Conservation (phyloP, 2,329 filamentous ascomycete species). For the Monilinia laxa region DNA sequence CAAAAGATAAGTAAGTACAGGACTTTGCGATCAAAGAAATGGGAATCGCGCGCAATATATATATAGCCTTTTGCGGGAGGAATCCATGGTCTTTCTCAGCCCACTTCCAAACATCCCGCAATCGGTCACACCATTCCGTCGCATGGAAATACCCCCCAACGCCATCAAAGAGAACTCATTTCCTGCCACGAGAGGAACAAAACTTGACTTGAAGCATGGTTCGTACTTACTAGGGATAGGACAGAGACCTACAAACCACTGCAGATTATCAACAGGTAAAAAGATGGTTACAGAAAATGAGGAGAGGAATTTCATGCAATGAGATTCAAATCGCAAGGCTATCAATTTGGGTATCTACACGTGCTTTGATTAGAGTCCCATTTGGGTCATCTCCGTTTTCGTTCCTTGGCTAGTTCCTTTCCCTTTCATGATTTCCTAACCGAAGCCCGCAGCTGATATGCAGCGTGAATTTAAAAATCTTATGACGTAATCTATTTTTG, state of each 20-base stretch:
- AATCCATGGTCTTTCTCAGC: constrained; percentile 14
- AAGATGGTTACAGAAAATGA: neutral
- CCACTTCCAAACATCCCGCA: constrained; percentile 15
- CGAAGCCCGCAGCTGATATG: no score
- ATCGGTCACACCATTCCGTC: constrained; percentile 12
- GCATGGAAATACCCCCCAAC: neutral
- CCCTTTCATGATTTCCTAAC: neutral
- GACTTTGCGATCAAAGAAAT: constrained; percentile 4
- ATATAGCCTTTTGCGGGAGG: constrained; percentile 1
- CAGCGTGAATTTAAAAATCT: no score
- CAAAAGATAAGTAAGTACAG: neutral
- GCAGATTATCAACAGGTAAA: neutral
- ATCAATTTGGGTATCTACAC: neutral
- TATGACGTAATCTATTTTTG: no score
- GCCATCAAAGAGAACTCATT: neutral
- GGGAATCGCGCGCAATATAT: constrained; percentile 1
- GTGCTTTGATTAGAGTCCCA: neutral
- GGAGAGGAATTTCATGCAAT: neutral
- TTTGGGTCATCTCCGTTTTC: constrained; percentile 6
- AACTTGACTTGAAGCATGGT: neutral
- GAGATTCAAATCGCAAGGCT: neutral
- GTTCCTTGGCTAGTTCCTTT: neutral
- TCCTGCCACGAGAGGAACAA: neutral
- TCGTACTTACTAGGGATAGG: neutral
- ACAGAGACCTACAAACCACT: neutral